phyloP scores from a whole-genome alignment of 768 basidiomycete genomes.

The Leccinum uliginosum region DNA sequence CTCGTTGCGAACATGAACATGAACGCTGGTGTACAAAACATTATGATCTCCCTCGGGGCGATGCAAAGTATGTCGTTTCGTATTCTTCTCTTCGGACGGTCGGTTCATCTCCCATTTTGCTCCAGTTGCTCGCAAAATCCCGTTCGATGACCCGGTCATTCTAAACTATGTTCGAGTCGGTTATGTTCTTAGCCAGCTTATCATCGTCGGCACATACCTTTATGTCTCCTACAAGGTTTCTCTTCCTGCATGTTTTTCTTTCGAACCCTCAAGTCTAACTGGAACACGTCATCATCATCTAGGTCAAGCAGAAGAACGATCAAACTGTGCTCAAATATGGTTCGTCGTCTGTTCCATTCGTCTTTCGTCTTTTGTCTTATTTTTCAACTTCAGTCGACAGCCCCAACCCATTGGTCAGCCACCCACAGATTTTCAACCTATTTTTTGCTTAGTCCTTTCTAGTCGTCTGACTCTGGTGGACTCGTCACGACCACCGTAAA shows the following conservation, averaged over 20 bases:
- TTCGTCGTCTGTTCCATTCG: constrained; percentile 31
- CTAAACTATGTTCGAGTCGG: constrained; percentile 80
- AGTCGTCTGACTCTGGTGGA: constrained; percentile 64
- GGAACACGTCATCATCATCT: constrained; percentile 15
- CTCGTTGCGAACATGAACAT: constrained; percentile 59
- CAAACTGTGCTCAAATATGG: constrained; percentile 95
- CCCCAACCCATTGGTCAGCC: constrained; percentile 66
- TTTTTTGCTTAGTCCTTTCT: not conserved
- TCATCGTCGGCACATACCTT: constrained; percentile 76
- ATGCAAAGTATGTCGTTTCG: constrained; percentile 67
- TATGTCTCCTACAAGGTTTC: constrained; percentile 67
- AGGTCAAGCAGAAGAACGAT: constrained; percentile 97
- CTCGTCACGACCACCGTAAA: constrained; percentile 87
- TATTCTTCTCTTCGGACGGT: not conserved
- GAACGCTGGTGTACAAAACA: constrained; percentile 75
- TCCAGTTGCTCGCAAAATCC: constrained; percentile 84
- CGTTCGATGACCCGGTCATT: constrained; percentile 83
- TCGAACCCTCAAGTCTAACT: not conserved
- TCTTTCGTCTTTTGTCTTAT: not conserved
- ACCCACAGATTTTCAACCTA: not conserved
- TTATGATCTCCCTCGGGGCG: constrained; percentile 85
- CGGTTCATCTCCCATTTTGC: constrained; percentile 1
- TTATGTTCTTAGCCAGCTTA: constrained; percentile 70
- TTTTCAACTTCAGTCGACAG: constrained; percentile 58
- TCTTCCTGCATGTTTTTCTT: not conserved